Evolutionary conservation across 768 basidiomycete species (phyloP).

Genomic region (Suillus alpinus): DNA sequence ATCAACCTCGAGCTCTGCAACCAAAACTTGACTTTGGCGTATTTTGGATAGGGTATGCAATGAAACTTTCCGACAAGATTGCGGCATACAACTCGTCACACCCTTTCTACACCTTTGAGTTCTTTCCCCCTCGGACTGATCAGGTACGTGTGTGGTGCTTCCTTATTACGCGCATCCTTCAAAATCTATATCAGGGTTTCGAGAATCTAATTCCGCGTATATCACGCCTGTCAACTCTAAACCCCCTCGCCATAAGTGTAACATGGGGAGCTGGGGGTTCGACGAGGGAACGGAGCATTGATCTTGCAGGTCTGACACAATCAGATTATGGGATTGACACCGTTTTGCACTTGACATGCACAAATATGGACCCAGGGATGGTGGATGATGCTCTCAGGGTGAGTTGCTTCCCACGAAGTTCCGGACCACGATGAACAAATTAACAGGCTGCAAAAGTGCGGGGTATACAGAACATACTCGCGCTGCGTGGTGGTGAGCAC

Average conservation of each 20-base stretch:
- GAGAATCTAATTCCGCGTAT: constrained; percentile 89
- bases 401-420: constrained; percentile 17
- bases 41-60: constrained; percentile 22
- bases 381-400: constrained; percentile 87
- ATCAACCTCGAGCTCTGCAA: constrained; percentile 1
- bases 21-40: constrained; percentile 3
- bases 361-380: constrained; percentile 89
- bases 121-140: constrained; percentile 95
- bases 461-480: constrained; percentile 87
- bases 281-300: constrained; percentile 83
- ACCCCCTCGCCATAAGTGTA: constrained; percentile 83
- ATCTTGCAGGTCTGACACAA: constrained; percentile 79
- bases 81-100: constrained; percentile 34
- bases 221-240: constrained; percentile 69
- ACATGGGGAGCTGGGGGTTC: constrained; percentile 98
- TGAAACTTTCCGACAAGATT: constrained; percentile 79
- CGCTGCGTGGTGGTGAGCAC: constrained; percentile 80
- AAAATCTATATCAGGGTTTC: constrained; percentile 60
- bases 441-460: constrained; percentile 72
- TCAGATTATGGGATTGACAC: constrained; percentile 77
- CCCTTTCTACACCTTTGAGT: constrained; percentile 95
- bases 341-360: constrained; percentile 93
- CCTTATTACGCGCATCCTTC: not conserved
- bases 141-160: constrained; percentile 46
- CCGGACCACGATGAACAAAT: constrained; percentile 7